Evolutionary conservation across 441 rosid species (phyloP), one percentile per base, ranked within the genome.

Genomic region (Erodium trifolium): DNA sequence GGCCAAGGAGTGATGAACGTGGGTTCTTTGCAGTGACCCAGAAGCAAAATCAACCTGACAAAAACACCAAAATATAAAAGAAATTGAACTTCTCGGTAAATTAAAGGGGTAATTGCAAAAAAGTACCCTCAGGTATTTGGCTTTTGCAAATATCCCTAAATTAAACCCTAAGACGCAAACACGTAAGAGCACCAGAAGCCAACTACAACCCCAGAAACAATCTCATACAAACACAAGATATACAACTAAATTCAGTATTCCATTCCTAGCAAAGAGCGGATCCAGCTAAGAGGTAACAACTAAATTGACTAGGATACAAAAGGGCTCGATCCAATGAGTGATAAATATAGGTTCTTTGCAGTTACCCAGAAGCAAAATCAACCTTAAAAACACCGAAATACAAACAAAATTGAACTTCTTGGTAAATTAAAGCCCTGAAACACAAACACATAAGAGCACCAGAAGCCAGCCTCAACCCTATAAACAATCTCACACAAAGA

Each of bases 1-100:
- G 51, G 53, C 13, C 29, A 66, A 34, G 16, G 5, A n/a, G 41
- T 13, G 45, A 63, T n/a, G 59, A 72, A 47, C 70, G 67, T 17
- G 59, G 35, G 67, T 68, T 66, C 63, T 69, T 72, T 35, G 66
- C 31, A 69, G 65, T 27, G 6, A 70, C 35, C 72, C 47, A 13
- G 49, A 65, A 5, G 49, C 16, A 2, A 13, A 51, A 51, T 12
- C 17, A 51, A 51, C 59, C 59, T 51, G 27, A 23, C 1, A 34
- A 34, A 51, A 51, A 51, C 59, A 51, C 59, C 18, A 2, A 51
- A 51, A 51, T 51, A 41, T 41, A 4, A 13, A 34, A 7, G 13
- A 51, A 51, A 2, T 51, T 14, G 18, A 51, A 51, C 16, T 47
- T 47, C 4, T 13, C 16, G 13, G 17, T 0, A 34, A 34, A 34